Percentiles rank a stretch among this genome's conserved stretches.
These are phyloP conservation scores for Colletotrichum endophyticum DNA, from an alignment of 2,329 filamentous ascomycete species.

Conservation along the genomic window DNA sequence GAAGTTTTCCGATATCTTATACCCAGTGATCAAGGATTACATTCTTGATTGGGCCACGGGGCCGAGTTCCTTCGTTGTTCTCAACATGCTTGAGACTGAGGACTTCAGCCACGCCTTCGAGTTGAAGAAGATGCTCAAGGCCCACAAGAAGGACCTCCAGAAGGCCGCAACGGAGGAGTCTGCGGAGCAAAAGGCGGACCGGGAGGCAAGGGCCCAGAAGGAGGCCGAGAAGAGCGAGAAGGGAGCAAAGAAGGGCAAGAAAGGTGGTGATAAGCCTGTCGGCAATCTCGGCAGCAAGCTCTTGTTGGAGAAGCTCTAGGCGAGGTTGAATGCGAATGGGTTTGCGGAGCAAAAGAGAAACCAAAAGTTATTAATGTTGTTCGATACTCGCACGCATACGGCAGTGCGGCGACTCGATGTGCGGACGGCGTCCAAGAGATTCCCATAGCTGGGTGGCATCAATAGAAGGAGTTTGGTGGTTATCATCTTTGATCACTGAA, in stretches of 20 bases:
- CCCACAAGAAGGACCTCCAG: slow-evolving; percentile 73
- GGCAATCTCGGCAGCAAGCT: slow-evolving; percentile 69
- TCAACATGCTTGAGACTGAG: slow-evolving; percentile 78
- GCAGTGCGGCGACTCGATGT: not conserved
- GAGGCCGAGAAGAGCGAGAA: slow-evolving; percentile 41
- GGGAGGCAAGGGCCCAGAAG: slow-evolving; percentile 51
- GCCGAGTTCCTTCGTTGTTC: slow-evolving; percentile 83
- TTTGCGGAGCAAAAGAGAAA: slow-evolving; percentile 9
- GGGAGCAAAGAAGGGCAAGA: slow-evolving; percentile 46
- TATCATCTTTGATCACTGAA: not conserved
- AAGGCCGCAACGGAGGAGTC: slow-evolving; percentile 68
- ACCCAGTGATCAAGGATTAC: slow-evolving; percentile 76
- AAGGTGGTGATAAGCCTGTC: slow-evolving; percentile 46
- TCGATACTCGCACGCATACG: slow-evolving; percentile 12
- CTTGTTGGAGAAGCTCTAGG: slow-evolving; percentile 61
- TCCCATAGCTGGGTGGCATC: not conserved
- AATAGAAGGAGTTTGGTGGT: slow-evolving; percentile 2
- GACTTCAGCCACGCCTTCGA: slow-evolving; percentile 72
- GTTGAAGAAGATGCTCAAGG: slow-evolving; percentile 72
- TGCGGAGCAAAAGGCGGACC: slow-evolving; percentile 55
- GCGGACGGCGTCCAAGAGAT: slow-evolving; percentile 10
- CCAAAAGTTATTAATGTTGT: slow-evolving; percentile 15
- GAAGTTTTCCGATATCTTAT: slow-evolving; percentile 82
- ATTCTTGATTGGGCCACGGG: slow-evolving; percentile 86
- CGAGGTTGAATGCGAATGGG: not conserved